These are phyloP conservation scores for Apophysomyces ossiformis DNA, from an alignment of 371 early-diverging fungal species.

Conservation along the genomic window DNA sequence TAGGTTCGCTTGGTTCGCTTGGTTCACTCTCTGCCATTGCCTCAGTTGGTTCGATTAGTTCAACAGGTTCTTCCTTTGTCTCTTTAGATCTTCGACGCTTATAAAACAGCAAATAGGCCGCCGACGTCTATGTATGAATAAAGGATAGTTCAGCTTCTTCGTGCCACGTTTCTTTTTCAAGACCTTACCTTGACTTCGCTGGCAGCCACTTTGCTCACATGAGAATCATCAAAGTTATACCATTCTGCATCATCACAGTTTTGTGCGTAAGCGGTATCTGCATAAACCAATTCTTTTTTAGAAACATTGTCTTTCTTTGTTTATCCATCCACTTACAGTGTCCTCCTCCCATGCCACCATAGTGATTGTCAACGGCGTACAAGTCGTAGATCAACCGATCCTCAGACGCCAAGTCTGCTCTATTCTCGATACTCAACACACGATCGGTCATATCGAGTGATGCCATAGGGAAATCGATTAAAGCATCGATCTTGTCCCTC, in stretches of 20 bases:
- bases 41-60: slow-evolving; percentile 26
- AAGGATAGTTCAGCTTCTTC: neutral
- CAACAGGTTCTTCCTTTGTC: slow-evolving; percentile 11
- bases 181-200: slow-evolving; percentile 55
- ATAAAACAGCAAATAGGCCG: slow-evolving; percentile 90
- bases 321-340: slow-evolving; percentile 69
- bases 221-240: slow-evolving; percentile 92
- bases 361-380: slow-evolving; percentile 90
- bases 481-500: slow-evolving; percentile 63
- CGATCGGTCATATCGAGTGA: slow-evolving; percentile 42
- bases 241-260: slow-evolving; percentile 73
- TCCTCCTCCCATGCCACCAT: slow-evolving; percentile 92
- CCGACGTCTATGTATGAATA: slow-evolving; percentile 56
- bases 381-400: slow-evolving; percentile 77
- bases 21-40: slow-evolving; percentile 13
- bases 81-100: slow-evolving; percentile 53
- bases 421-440: slow-evolving; percentile 23
- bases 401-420: slow-evolving; percentile 21
- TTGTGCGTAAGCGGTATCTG: slow-evolving; percentile 90
- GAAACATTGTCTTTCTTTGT: neutral
- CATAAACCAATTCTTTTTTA: slow-evolving; percentile 1
- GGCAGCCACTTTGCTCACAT: slow-evolving; percentile 66
- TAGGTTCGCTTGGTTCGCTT: slow-evolving; percentile 28
- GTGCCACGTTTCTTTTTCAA: neutral
- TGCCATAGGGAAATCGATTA: slow-evolving; percentile 66